These are phyloP conservation scores for Asterophora parasitica DNA, from an alignment of 768 basidiomycete genomes.

Conservation along the genomic window DNA sequence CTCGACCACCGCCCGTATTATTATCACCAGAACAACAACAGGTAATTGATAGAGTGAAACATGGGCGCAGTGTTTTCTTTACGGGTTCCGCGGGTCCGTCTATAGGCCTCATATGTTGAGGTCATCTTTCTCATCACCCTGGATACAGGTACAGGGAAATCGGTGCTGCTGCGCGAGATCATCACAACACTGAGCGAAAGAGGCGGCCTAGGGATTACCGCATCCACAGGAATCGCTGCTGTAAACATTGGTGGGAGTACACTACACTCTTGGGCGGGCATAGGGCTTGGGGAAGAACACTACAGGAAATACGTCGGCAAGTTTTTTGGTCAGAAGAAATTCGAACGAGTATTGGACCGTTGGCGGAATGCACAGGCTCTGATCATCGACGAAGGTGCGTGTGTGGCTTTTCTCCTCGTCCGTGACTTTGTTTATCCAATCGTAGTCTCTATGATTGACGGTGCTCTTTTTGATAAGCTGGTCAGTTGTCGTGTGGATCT, in stretches of 20 bases:
- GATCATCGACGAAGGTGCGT: constrained; percentile 82
- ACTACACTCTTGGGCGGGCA: constrained; percentile 79
- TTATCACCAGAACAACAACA: constrained; percentile 50
- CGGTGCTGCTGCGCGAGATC: constrained; percentile 72
- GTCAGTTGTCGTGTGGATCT: constrained; percentile 28
- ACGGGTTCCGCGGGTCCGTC: constrained; percentile 74
- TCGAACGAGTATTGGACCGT: constrained; percentile 39
- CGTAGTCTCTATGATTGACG: constrained; percentile 91
- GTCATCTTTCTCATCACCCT: neutral
- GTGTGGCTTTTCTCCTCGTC: neutral
- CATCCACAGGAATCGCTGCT: constrained; percentile 75
- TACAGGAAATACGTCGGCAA: constrained; percentile 51
- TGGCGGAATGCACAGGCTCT: constrained; percentile 64
- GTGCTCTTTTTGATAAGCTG: constrained; percentile 74
- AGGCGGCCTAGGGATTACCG: constrained; percentile 62
- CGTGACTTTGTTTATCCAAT: neutral
- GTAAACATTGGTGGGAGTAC: constrained; percentile 81
- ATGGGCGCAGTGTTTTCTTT: constrained; percentile 71
- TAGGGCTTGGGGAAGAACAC: constrained; percentile 64
- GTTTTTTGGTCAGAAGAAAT: constrained; percentile 38
- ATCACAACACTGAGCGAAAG: constrained; percentile 42
- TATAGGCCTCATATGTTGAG: neutral
- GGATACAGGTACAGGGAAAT: constrained; percentile 70
- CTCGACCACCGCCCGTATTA: constrained; percentile 18
- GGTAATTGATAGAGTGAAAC: constrained; percentile 50